Evolutionary conservation across 2,329 filamentous ascomycete genomes (phyloP), one percentile per base, ranked within the genome.

Genomic region (Exserohilum turcica): DNA sequence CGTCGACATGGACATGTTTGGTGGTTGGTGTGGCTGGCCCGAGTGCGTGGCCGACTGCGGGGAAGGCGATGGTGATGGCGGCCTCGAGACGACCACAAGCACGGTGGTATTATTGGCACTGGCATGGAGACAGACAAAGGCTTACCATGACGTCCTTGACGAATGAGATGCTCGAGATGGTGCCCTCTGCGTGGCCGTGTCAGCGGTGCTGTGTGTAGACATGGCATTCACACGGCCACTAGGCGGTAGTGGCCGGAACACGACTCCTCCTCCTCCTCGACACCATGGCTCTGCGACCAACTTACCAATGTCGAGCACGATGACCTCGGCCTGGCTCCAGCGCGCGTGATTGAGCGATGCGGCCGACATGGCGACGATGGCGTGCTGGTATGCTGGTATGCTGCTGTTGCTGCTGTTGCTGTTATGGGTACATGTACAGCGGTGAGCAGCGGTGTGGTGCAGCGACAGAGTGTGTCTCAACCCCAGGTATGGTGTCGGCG

Each of bases 111-210:
- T 48, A 54, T 32, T 46, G 32, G 42, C 31, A n/a, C n/a, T 16
- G 51, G 38, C 35, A 37, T 58, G 60, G 32, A 48, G 70, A 52
- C 63, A 48, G 48, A 53, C 46, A 50, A 48, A 61, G 53, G 62
- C 88, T 84, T 85, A 92, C 90, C 78, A 92, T 79, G 61, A 90
- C 85, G 73, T 92, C 87, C 77, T 90, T 90, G 76, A 92, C 90
- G 76, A 92, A 92, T 64, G 87, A 90, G 72, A 92, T 91, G 64
- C 88, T 88, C 74, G 89, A 92, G 59, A 92, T 86, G 43, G 90
- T 92, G 59, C 90, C 89, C 82, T 92, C 89, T 92, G 63, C 42
- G 40, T 46, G 63, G 52, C 52, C 47, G 52, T 49, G 65, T 73
- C 59, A 74, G 71, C 65, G n/a, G n/a, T n/a, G n/a, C n/a, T n/a